Evolutionary conservation across 768 basidiomycete genomes (phyloP).

Genomic region (Tricholoma hemisulphureum): DNA sequence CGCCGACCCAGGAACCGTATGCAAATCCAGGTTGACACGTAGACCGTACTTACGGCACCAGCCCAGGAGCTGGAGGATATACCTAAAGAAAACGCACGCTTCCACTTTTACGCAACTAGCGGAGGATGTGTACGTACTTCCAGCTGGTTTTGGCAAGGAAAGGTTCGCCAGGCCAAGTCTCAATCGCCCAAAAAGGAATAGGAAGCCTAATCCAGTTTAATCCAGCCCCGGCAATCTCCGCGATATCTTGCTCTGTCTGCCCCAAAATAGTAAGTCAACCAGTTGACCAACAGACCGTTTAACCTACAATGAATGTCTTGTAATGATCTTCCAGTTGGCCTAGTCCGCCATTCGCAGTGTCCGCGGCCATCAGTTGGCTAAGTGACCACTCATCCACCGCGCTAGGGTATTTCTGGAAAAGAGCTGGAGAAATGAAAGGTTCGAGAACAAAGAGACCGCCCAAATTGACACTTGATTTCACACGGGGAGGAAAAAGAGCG

Average conservation of each 20-base stretch:
- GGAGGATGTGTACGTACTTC: slow-evolving; percentile 48
- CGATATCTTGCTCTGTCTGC: slow-evolving; percentile 89
- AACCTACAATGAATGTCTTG: slow-evolving; percentile 75
- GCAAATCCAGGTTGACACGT: slow-evolving; percentile 76
- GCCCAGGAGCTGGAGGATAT: slow-evolving; percentile 70
- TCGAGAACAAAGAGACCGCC: slow-evolving; percentile 79
- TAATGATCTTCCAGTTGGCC: slow-evolving; percentile 76
- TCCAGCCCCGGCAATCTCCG: slow-evolving; percentile 85
- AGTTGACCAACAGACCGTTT: slow-evolving; percentile 1
- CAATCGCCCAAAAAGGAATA: slow-evolving; percentile 85
- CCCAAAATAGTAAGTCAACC: background rate
- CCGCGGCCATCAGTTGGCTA: slow-evolving; percentile 59
- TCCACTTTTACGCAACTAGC: background rate
- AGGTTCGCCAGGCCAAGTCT: slow-evolving; percentile 69
- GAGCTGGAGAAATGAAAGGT: slow-evolving; percentile 64
- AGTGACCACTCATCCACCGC: slow-evolving; percentile 77
- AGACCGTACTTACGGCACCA: slow-evolving; percentile 88
- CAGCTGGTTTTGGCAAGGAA: slow-evolving; percentile 74
- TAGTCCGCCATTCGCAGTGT: slow-evolving; percentile 47
- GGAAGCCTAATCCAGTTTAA: slow-evolving; percentile 84
- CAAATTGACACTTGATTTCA: slow-evolving; percentile 61
- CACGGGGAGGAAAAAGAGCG: background rate
- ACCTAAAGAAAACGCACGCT: slow-evolving; percentile 36
- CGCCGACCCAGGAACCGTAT: slow-evolving; percentile 76
- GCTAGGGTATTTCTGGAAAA: slow-evolving; percentile 64